phyloP scores from a whole-genome alignment of 495 filamentous ascomycete species.

The Penicillium flavigenum region DNA sequence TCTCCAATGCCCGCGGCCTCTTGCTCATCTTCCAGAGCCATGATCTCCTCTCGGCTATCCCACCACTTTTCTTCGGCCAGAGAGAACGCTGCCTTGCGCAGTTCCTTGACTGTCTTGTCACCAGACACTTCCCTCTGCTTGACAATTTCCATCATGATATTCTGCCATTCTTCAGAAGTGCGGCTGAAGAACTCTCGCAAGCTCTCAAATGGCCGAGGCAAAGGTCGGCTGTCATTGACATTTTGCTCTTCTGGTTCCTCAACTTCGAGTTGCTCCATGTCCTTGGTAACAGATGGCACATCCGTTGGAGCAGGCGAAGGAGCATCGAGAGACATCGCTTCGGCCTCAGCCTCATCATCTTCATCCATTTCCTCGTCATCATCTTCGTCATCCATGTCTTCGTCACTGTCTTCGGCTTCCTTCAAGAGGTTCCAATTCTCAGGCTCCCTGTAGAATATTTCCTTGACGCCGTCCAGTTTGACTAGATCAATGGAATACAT shows the following conservation, averaged over 20 bases:
- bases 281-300: constrained; percentile 46
- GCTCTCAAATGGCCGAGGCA: constrained; percentile 82
- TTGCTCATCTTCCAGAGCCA: constrained; percentile 90
- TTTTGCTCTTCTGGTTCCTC: constrained; percentile 56
- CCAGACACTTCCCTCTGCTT: constrained; percentile 54
- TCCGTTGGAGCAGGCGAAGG: constrained; percentile 39
- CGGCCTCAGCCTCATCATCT: constrained; percentile 47
- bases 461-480: constrained; percentile 86
- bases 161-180: constrained; percentile 89
- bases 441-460: constrained; percentile 79
- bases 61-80: constrained; percentile 96
- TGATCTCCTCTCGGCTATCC: constrained; percentile 95
- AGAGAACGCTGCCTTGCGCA: constrained; percentile 84
- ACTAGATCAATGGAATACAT: constrained; percentile 88
- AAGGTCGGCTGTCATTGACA: constrained; percentile 47
- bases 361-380: constrained; percentile 65
- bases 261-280: constrained; percentile 61
- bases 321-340: constrained; percentile 43
- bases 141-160: constrained; percentile 67
- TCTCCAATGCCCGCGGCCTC: constrained; percentile 94
- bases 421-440: constrained; percentile 81
- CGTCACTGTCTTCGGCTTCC: constrained; percentile 63
- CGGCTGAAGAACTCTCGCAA: constrained; percentile 88
- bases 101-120: constrained; percentile 77
- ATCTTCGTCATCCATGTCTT: constrained; percentile 67